Conservation (phyloP, 2,329 filamentous ascomycete species). For the Macrophomina tecta region DNA sequence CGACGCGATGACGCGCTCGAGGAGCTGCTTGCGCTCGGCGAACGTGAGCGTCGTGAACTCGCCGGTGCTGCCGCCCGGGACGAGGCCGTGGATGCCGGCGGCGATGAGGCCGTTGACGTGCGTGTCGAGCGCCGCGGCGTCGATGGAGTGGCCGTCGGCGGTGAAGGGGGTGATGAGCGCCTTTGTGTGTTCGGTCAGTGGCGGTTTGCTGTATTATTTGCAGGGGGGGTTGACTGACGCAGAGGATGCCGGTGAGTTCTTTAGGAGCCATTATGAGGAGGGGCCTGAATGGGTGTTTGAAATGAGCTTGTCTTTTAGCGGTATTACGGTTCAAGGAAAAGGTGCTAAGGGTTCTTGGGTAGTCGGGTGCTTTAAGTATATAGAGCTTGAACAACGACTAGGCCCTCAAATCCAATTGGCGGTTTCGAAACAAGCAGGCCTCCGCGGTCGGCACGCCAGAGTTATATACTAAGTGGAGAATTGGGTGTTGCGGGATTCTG, state of each 20-base stretch:
- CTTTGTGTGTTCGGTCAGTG: too few species aligned
- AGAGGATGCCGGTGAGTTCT: not conserved
- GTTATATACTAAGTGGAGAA: too few species aligned
- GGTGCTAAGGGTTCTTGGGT: not conserved
- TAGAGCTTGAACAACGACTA: too few species aligned
- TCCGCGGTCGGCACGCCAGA: too few species aligned
- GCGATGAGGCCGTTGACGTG: slow-evolving; percentile 56
- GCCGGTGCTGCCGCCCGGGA: slow-evolving; percentile 58
- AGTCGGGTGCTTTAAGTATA: too few species aligned
- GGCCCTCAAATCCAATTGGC: too few species aligned
- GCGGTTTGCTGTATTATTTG: too few species aligned
- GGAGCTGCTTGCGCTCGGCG: slow-evolving; percentile 54
- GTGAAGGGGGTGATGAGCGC: slow-evolving; percentile 58
- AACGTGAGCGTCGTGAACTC: slow-evolving; percentile 55
- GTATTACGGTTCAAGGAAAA: not conserved
- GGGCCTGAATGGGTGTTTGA: not conserved
- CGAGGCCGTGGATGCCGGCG: slow-evolving; percentile 56
- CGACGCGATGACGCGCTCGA: slow-evolving; percentile 47
- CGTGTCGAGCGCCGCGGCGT: slow-evolving; percentile 46
- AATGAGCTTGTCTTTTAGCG: too few species aligned
- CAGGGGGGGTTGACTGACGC: not conserved
- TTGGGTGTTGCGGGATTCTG: too few species aligned
- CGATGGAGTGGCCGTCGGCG: slow-evolving; percentile 50
- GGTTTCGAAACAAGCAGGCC: too few species aligned
- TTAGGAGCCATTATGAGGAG: not conserved